Evolutionary conservation across 2,329 filamentous ascomycete species (phyloP), one percentile per base, ranked within the genome.

Genomic region (Pseudogymnoascus sp.): DNA sequence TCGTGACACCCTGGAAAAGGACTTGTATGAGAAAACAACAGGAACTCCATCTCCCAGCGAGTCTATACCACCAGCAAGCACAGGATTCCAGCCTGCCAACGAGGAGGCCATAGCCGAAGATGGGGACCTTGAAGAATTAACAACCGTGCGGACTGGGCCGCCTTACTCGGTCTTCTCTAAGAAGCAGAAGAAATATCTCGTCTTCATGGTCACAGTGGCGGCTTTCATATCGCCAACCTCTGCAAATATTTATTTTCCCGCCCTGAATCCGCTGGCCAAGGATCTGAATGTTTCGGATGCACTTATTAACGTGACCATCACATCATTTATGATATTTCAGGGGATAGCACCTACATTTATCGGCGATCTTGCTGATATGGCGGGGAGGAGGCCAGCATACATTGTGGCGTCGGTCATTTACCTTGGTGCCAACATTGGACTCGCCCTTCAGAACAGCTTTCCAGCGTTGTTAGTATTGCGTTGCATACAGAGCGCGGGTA

Each of bases 341-440:
- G 37, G 36, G 37, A 38, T 64, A 14, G 60, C 40, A 14, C 60
- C 60, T n/a, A 43, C 60, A 36, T 46, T 62, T 25, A 49, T 62
- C 23, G 60, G 60, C 36, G 40, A 49, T 59, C 18, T 49, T 18
- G 60, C 82, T 0, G 84, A 86, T 68, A 77, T 72, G 2, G 74
- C 75, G 2, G 82, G 83, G 1, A 76, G 82, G 18, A 75, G 82
- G 2, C 81, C 81, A 0, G 80, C 80, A 1, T 84, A 82, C 65
- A 64, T 83, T 2, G 62, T 80, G 23, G 79, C 77, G 63, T 84
- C 84, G 62, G 67, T 76, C 25, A 74, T 84, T 23, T 84, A 81
- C 67, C 74, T 83, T 16, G 77, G 72, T 0, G 81, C 81, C 62
- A 83, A 83, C 63, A 77, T 84, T 21, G 82, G 79, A 0, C 73